Evolutionary conservation across 257 asterid genomes (phyloP).

Genomic region (Capsicum chinense): DNA sequence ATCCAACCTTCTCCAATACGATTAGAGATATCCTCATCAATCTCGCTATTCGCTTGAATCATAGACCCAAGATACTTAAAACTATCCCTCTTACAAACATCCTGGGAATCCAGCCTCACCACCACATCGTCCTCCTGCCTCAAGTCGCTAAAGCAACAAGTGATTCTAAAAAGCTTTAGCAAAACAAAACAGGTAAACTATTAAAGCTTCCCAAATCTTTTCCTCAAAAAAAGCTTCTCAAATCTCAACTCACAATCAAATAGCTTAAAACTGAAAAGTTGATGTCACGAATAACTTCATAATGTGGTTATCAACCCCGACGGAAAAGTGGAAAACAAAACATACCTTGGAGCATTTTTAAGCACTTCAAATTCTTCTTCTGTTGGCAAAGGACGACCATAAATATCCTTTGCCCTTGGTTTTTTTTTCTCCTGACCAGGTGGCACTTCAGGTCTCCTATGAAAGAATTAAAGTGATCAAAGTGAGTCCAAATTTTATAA

Average conservation of each 20-base stretch:
- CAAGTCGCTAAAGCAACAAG: not conserved
- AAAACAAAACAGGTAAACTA: not conserved
- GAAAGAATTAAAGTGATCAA: constrained; percentile 25
- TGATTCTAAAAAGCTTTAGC: not conserved
- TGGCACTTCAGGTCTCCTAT: constrained; percentile 60
- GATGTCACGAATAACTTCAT: not conserved
- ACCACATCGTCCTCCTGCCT: no score
- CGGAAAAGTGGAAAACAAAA: constrained; percentile 15
- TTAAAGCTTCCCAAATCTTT: constrained; percentile 2
- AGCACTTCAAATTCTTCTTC: constrained; percentile 97
- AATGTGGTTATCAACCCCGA: constrained; percentile 8
- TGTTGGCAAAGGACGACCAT: constrained; percentile 90
- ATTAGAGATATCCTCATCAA: no score
- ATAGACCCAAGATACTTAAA: no score
- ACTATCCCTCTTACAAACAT: no score
- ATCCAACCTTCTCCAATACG: no score
- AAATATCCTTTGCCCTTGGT: constrained; percentile 80
- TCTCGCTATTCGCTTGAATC: no score
- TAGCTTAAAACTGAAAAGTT: constrained; percentile 29
- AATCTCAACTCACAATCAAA: not conserved
- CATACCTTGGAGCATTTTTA: constrained; percentile 93
- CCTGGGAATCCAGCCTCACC: no score
- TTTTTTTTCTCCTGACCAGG: constrained; percentile 70
- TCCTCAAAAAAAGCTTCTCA: not conserved
- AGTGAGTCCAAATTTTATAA: not conserved